phyloP scores from a whole-genome alignment of 768 basidiomycete species.

The Suillus subaureus region DNA sequence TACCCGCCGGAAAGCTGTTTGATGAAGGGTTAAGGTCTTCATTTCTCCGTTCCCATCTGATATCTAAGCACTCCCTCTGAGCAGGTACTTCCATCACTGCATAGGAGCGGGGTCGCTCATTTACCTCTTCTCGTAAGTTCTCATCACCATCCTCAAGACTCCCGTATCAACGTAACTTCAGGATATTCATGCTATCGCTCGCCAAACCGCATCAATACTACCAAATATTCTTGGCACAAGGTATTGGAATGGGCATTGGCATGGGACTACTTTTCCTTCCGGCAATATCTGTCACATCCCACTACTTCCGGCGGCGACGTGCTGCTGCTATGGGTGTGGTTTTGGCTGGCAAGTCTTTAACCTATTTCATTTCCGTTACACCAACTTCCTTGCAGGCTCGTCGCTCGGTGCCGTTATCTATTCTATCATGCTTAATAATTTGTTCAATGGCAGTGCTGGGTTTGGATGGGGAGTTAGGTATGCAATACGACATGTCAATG shows the following conservation, averaged over 20 bases:
- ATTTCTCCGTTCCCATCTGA: conserved; percentile 2
- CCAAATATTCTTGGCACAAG: conserved; percentile 58
- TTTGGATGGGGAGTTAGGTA: conserved; percentile 28
- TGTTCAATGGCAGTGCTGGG: conserved; percentile 20
- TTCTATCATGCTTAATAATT: conserved; percentile 29
- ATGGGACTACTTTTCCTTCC: conserved; percentile 60
- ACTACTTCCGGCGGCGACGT: conserved; percentile 46
- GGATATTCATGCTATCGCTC: conserved; percentile 54
- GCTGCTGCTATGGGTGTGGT: conserved; percentile 54
- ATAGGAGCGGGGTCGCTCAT: conserved; percentile 38
- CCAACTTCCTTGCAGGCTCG: conserved; percentile 20
- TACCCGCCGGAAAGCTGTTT: conserved; percentile 47
- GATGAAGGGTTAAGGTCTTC: conserved; percentile 45
- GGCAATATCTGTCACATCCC: conserved; percentile 51
- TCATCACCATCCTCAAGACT: background rate
- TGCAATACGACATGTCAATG: background rate
- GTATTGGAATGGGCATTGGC: conserved; percentile 57
- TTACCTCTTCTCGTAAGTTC: conserved; percentile 45
- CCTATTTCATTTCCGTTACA: conserved; percentile 2
- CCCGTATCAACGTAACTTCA: conserved; percentile 24
- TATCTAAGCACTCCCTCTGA: background rate
- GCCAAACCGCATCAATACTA: conserved; percentile 50
- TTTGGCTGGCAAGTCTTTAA: conserved; percentile 42
- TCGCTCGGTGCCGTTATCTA: conserved; percentile 25
- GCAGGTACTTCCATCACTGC: conserved; percentile 44